Evolutionary conservation across 1,284 basidiomycete species (phyloP), one percentile per base, ranked within the genome.

Genomic region (Rhodotorula sp.): DNA sequence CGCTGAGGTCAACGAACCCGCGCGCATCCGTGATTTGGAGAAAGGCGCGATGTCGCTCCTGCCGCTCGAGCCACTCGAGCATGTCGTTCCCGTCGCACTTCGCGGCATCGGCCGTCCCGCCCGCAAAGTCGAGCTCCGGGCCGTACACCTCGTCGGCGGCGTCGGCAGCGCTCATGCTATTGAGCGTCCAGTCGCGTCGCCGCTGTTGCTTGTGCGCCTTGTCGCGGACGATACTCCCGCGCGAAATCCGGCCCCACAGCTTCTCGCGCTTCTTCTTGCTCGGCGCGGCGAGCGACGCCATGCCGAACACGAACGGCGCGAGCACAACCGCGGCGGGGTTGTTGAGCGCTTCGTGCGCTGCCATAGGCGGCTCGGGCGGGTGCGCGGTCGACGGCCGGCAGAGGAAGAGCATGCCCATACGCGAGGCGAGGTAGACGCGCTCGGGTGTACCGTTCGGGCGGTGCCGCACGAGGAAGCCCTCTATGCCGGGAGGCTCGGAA

Each of bases 401-500:
- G 55, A 71, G 62, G 44, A 76, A 76, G 62, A 76, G 68, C 34
- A 69, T 61, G 9, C 72, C 72, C 65, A 70, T 66, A 46, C 69
- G 74, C 3, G 70, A 64, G 1, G 74, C 61, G 56, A 76, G 67
- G 57, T 76, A 76, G 62, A 74, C 63, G 3, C 74, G 74, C n/a
- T 74, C 72, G 53, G 65, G 36, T 5, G 50, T 41, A 9, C 63
- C 57, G 25, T 70, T 75, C 53, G 70, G 64, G 2, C 68, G 59
- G 44, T 70, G 61, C 8, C 76, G 74, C 3, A 70, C 61, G 39
- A 77, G 68, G 64, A 73, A 77, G 55, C 77, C 77, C 58, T 78
- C 77, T 48, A 78, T 67, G 7, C 69, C 69, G 8, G 77, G 77
- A 21, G 77, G 77, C 44, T 78, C 77, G 44, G 68, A 61, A 25